Percentiles rank a stretch among this genome's conserved stretches.
Conservation (phyloP, 2,329 filamentous ascomycete species). For the Epichloe amarillans region DNA sequence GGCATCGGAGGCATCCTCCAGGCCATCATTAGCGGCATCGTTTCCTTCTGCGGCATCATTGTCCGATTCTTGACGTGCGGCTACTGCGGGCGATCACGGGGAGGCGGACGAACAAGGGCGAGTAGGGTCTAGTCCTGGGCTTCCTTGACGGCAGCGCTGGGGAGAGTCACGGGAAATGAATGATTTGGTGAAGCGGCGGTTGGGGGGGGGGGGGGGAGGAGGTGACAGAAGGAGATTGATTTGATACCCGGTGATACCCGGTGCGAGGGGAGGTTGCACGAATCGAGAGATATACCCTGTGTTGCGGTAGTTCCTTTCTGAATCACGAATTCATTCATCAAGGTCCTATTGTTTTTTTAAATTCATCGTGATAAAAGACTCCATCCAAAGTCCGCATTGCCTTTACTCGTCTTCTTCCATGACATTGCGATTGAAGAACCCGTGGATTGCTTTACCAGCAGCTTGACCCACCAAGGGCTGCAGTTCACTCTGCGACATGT, state of each 20-base stretch:
- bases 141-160: neutral
- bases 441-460: conserved; percentile 56
- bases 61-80: conserved; percentile 52
- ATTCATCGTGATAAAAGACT: neutral
- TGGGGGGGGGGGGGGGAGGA: too few relatives aligned
- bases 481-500: conserved; percentile 66
- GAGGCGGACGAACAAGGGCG: conserved; percentile 10
- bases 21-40: conserved; percentile 55
- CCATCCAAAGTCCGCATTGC: neutral
- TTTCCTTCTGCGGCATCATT: conserved; percentile 51
- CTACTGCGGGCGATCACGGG: conserved; percentile 16
- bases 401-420: conserved; percentile 34
- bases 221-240: neutral
- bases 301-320: neutral
- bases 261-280: neutral
- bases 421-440: conserved; percentile 63
- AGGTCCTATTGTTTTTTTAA: conserved; percentile 3
- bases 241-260: conserved; percentile 5
- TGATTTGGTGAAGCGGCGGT: neutral
- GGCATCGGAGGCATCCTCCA: conserved; percentile 51
- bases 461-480: conserved; percentile 64
- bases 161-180: neutral
- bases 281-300: conserved; percentile 4
- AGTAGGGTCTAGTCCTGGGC: conserved; percentile 10
- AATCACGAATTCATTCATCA: neutral